These are phyloP conservation scores for Penicillium mononematosum DNA, from an alignment of 495 filamentous ascomycete genomes.

Conservation along the genomic window DNA sequence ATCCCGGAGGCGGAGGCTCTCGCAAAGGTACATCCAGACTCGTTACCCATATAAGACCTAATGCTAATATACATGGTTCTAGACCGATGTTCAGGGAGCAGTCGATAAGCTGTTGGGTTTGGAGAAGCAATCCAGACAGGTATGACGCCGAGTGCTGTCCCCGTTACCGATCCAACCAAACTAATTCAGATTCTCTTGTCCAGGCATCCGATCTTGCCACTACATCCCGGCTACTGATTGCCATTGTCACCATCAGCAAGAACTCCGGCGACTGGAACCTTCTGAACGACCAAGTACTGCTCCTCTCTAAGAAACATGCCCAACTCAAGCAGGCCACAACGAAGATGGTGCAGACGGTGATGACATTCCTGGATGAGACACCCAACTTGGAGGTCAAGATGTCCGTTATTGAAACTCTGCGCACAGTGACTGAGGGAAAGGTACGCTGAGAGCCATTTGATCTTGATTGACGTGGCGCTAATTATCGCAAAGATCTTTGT, in stretches of 20 bases:
- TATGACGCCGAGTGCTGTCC: conserved; percentile 36
- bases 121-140: conserved; percentile 97
- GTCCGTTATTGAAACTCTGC: conserved; percentile 87
- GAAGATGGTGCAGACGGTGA: conserved; percentile 96
- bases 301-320: conserved; percentile 98
- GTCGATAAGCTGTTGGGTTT: conserved; percentile 88
- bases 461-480: conserved; percentile 4
- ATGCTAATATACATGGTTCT: conserved; percentile 19
- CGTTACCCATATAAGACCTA: neutral
- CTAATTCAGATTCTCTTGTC: conserved; percentile 10
- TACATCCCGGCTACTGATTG: conserved; percentile 81
- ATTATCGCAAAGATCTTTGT: conserved; percentile 75
- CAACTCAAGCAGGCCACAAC: conserved; percentile 98
- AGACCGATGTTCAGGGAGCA: conserved; percentile 78
- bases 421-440: conserved; percentile 98
- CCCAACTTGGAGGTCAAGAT: conserved; percentile 83
- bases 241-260: conserved; percentile 92
- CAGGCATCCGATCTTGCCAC: conserved; percentile 94
- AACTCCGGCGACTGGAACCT: conserved; percentile 86
- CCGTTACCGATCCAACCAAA: neutral
- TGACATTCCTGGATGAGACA: conserved; percentile 82
- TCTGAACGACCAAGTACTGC: conserved; percentile 91
- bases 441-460: conserved; percentile 37
- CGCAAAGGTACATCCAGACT: conserved; percentile 62
- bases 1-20: conserved; percentile 85